Evolutionary conservation across 2,329 filamentous ascomycete genomes (phyloP).

Genomic region (Ceratocystis eucalypticola): DNA sequence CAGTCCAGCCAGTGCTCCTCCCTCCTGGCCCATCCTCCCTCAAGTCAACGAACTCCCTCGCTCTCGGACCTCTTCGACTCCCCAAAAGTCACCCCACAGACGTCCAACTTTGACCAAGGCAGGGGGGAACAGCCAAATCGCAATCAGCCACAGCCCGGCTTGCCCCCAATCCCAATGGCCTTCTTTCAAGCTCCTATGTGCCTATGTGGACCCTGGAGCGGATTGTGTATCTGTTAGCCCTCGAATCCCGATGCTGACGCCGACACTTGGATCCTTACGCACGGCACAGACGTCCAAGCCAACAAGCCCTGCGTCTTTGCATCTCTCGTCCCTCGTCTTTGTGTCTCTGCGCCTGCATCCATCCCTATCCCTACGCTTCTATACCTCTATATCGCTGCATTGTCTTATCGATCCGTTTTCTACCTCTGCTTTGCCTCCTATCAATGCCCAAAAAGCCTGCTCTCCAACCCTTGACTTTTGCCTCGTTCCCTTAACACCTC

Average conservation of each 20-base stretch:
- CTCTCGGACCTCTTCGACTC: neutral
- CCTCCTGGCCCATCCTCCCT: neutral
- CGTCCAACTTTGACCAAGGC: neutral
- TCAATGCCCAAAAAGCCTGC: neutral
- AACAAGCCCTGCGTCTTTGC: too few species aligned
- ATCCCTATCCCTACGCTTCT: too few species aligned
- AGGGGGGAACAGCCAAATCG: neutral
- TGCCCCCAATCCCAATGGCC: neutral
- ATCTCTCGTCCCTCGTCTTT: too few species aligned
- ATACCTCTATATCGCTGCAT: too few species aligned
- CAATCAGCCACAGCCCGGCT: neutral
- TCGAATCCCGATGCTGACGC: too few species aligned
- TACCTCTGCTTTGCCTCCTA: too few species aligned
- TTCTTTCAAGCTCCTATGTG: neutral
- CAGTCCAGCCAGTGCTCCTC: neutral
- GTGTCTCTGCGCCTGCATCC: too few species aligned
- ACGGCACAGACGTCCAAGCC: too few species aligned
- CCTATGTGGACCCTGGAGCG: too few species aligned
- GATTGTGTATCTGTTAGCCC: too few species aligned
- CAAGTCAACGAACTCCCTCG: neutral
- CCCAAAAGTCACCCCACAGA: neutral
- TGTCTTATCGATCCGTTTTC: too few species aligned
- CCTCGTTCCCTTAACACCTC: neutral
- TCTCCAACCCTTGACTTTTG: neutral
- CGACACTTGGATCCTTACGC: too few species aligned